A percentile compares a stretch with the other conserved stretches of the same genome.
Evolutionary conservation across 163 green algal species (phyloP).

Genomic region (Coccomyxa subellipsoidea): DNA sequence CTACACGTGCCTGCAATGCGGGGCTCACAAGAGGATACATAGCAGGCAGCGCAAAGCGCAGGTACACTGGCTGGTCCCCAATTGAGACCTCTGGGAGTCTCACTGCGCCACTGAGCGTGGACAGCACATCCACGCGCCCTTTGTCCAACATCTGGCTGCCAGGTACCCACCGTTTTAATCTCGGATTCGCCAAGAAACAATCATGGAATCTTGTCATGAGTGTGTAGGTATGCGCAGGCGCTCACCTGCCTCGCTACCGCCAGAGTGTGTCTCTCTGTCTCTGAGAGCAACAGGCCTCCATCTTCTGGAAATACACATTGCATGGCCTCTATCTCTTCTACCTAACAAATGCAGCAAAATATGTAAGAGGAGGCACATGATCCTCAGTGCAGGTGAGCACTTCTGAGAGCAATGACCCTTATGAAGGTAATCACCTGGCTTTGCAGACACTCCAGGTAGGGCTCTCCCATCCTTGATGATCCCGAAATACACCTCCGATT

Average conservation of each 20-base stretch:
- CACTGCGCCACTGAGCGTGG: neutral
- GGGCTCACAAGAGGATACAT: neutral
- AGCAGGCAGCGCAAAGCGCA: neutral
- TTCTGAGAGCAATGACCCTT: too few species aligned
- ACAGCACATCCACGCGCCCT: neutral
- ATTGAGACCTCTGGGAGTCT: neutral
- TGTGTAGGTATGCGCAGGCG: neutral
- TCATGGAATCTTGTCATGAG: neutral
- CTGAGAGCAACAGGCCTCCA: neutral
- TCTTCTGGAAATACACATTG: neutral
- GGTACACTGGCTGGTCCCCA: neutral
- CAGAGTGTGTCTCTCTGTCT: neutral
- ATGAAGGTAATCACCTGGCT: neutral
- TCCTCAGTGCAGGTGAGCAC: neutral
- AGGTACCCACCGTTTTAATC: neutral
- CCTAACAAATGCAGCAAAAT: neutral
- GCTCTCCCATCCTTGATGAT: neutral
- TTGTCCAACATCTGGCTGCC: neutral
- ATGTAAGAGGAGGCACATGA: too few species aligned
- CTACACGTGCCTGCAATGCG: neutral
- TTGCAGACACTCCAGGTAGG: neutral
- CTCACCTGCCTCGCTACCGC: neutral
- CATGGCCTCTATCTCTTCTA: neutral
- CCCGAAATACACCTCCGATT: neutral
- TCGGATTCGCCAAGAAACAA: neutral